These are phyloP conservation scores for Barbarea vulgaris DNA, from an alignment of 345 rosid species.

Conservation along the genomic window DNA sequence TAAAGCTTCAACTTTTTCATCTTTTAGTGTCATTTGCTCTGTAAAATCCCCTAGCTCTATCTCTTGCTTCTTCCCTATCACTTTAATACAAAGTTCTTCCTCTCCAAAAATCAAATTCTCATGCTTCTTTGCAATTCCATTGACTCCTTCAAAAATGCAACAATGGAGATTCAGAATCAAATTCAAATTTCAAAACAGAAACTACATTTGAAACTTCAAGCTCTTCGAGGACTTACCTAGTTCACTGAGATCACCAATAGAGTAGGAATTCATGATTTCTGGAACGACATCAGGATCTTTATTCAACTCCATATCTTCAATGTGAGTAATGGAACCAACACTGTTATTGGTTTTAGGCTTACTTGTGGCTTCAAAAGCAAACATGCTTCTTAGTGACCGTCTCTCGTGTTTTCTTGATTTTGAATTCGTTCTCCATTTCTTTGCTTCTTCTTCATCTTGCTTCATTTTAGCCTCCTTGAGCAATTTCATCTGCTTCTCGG, in stretches of 20 bases:
- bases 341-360: constrained; percentile 45
- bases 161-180: constrained; percentile 19
- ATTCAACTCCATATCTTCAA: constrained; percentile 44
- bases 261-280: constrained; percentile 46
- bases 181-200: constrained; percentile 6
- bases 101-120: constrained; percentile 63
- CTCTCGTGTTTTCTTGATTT: constrained; percentile 65
- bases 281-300: constrained; percentile 45
- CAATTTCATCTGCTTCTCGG: constrained; percentile 67
- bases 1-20: constrained; percentile 73
- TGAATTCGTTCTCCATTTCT: constrained; percentile 59
- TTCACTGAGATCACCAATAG: constrained; percentile 48
- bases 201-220: constrained; percentile 7
- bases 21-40: constrained; percentile 76
- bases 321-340: constrained; percentile 41
- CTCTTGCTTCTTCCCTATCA: constrained; percentile 66
- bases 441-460: constrained; percentile 73
- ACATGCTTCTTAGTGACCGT: constrained; percentile 75
- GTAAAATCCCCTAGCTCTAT: constrained; percentile 69
- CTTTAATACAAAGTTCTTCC: constrained; percentile 60
- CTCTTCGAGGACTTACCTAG: constrained; percentile 44
- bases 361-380: constrained; percentile 52
- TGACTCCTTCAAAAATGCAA: constrained; percentile 44
- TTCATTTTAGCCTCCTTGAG: constrained; percentile 70
- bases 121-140: constrained; percentile 51